Percentiles rank a stretch among this genome's conserved stretches.
Conservation (phyloP, 495 filamentous ascomycete species). For the Beverwykella pulmonaria region DNA sequence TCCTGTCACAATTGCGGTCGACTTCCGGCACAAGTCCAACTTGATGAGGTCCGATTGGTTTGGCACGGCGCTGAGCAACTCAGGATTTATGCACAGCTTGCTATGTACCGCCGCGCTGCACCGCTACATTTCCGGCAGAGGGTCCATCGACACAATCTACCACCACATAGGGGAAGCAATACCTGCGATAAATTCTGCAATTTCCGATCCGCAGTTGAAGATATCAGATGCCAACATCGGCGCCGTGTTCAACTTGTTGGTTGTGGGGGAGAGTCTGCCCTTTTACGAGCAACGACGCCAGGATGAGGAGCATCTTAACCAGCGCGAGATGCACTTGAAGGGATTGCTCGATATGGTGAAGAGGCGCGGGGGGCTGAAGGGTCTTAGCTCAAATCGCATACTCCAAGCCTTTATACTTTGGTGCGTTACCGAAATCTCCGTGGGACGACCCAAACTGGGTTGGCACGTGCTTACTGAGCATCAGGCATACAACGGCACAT, state of each 20-base stretch:
- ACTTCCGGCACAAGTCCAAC: constrained; percentile 39
- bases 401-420: constrained; percentile 44
- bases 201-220: constrained; percentile 31
- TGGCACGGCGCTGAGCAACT: constrained; percentile 34
- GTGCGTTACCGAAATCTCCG: constrained; percentile 30
- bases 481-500: constrained; percentile 39
- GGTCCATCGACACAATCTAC: constrained; percentile 35
- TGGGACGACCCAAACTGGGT: constrained; percentile 20
- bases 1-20: constrained; percentile 35
- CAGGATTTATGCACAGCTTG: constrained; percentile 42
- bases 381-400: constrained; percentile 37
- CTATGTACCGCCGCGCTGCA: constrained; percentile 41
- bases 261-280: constrained; percentile 41
- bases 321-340: constrained; percentile 39
- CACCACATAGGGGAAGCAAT: constrained; percentile 39
- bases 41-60: constrained; percentile 42
- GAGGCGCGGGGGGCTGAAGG: constrained; percentile 39
- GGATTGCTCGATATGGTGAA: constrained; percentile 42
- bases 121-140: constrained; percentile 35
- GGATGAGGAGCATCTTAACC: constrained; percentile 28
- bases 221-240: constrained; percentile 42
- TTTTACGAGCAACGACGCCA: constrained; percentile 16
- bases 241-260: constrained; percentile 41
- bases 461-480: constrained; percentile 39
- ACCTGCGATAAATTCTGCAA: constrained; percentile 36